phyloP scores from a whole-genome alignment of 75 land plant species.

The Chamaecyparis obtusa region DNA sequence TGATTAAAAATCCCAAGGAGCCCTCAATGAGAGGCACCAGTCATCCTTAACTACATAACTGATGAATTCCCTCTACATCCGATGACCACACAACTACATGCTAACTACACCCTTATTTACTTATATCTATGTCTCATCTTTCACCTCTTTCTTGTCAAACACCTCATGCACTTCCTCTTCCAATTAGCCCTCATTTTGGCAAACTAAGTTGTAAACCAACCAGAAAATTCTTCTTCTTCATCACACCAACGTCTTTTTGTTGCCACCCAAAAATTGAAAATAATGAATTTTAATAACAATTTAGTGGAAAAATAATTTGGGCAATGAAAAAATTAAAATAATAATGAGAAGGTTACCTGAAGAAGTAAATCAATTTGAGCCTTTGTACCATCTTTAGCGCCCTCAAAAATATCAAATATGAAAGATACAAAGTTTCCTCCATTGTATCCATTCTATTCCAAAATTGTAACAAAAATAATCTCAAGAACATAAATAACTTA shows the following conservation, averaged over 20 bases:
- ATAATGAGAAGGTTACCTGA: too few relatives aligned
- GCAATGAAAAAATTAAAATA: too few relatives aligned
- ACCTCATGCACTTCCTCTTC: conserved; percentile 57
- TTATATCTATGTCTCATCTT: conserved; percentile 58
- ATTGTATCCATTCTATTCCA: too few relatives aligned
- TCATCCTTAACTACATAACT: background rate
- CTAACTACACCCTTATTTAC: background rate
- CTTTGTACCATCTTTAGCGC: too few relatives aligned
- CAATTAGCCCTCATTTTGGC: conserved; percentile 20
- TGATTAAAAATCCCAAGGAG: background rate
- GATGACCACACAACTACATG: background rate
- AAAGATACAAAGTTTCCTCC: too few relatives aligned
- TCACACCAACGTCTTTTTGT: background rate
- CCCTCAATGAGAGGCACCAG: background rate
- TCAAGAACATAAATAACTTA: too few relatives aligned
- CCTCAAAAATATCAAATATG: too few relatives aligned
- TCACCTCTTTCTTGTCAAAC: conserved; percentile 52
- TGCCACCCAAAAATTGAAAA: background rate
- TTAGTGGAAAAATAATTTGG: too few relatives aligned
- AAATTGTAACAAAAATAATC: too few relatives aligned
- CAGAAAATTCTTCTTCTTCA: background rate
- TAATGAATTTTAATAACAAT: too few relatives aligned
- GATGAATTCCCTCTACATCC: background rate
- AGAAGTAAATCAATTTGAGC: too few relatives aligned
- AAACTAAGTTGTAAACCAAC: background rate